A percentile compares a stretch with the other conserved stretches of the same genome.
phyloP scores from a whole-genome alignment of 768 basidiomycete species.

The Termitomyces sp. region DNA sequence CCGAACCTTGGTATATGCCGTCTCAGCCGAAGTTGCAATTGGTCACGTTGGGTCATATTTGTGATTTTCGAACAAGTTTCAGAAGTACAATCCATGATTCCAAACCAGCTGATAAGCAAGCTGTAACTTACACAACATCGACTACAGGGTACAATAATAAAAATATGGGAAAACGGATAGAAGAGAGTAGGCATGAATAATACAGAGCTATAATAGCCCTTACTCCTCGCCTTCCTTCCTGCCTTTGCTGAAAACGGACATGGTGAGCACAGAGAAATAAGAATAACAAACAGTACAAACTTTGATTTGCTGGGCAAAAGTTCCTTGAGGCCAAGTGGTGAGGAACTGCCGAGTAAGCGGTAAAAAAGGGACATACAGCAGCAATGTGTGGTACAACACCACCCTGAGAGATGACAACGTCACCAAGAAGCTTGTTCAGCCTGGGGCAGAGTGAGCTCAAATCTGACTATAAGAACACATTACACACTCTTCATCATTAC shows the following conservation, averaged over 20 bases:
- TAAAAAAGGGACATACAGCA: constrained; percentile 23
- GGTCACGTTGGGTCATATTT: no score
- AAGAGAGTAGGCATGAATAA: constrained; percentile 14
- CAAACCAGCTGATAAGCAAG: neutral
- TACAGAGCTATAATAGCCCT: constrained; percentile 5
- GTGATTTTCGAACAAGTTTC: neutral
- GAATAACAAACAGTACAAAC: constrained; percentile 13
- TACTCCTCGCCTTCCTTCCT: constrained; percentile 38
- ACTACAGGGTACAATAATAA: constrained; percentile 16
- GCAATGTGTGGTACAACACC: constrained; percentile 86
- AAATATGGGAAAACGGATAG: constrained; percentile 14
- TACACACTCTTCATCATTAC: constrained; percentile 85
- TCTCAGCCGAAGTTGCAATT: no score
- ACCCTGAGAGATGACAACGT: constrained; percentile 93
- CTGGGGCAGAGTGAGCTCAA: constrained; percentile 26
- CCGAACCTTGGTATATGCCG: no score
- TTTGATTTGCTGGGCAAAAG: constrained; percentile 36
- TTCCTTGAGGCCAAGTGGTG: constrained; percentile 23
- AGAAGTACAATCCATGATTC: neutral
- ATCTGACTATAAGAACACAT: neutral
- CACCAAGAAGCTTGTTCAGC: constrained; percentile 64
- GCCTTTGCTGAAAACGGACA: constrained; percentile 24
- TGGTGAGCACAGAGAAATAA: neutral
- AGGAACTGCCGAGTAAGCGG: neutral
- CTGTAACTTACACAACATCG: constrained; percentile 11